These are phyloP conservation scores for Boletus bicolor DNA, from an alignment of 768 basidiomycete genomes.

Conservation along the genomic window DNA sequence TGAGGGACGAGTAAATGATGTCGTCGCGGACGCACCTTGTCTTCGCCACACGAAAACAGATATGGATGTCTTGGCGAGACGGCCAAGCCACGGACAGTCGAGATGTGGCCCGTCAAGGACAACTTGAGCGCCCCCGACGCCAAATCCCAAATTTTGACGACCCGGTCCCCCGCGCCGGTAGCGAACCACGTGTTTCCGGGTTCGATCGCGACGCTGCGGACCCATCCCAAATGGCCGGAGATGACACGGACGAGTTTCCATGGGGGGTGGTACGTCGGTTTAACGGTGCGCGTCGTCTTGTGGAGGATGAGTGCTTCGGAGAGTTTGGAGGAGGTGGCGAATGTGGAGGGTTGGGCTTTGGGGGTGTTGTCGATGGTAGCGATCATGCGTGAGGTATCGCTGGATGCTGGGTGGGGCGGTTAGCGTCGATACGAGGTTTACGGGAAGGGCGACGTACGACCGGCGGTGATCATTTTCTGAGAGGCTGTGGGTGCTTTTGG, in stretches of 20 bases:
- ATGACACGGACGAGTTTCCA: conserved; percentile 98
- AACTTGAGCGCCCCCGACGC: conserved; percentile 96
- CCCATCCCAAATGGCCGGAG: conserved; percentile 98
- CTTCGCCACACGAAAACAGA: conserved; percentile 95
- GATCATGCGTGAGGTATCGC: conserved; percentile 64
- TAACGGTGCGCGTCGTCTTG: conserved; percentile 90
- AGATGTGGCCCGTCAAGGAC: conserved; percentile 97
- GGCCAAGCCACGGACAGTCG: conserved; percentile 91
- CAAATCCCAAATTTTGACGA: conserved; percentile 98
- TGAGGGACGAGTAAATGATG: neutral
- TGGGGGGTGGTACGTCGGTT: conserved; percentile 92
- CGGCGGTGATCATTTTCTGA: conserved; percentile 70
- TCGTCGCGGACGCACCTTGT: conserved; percentile 63
- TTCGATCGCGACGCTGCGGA: conserved; percentile 92
- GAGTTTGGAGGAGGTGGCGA: conserved; percentile 60
- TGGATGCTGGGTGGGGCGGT: conserved; percentile 23
- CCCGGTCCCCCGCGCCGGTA: conserved; percentile 95
- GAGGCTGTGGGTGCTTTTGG: conserved; percentile 40
- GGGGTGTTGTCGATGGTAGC: conserved; percentile 75
- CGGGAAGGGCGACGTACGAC: conserved; percentile 42
- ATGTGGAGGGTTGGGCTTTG: conserved; percentile 63
- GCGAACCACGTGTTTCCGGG: conserved; percentile 99
- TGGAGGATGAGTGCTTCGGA: conserved; percentile 90
- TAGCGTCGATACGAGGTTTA: conserved; percentile 1
- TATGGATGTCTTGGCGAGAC: conserved; percentile 94